Evolutionary conservation across 345 rosid species (phyloP), one percentile per base, ranked within the genome.

Genomic region (Leavenworthia alabamica): DNA sequence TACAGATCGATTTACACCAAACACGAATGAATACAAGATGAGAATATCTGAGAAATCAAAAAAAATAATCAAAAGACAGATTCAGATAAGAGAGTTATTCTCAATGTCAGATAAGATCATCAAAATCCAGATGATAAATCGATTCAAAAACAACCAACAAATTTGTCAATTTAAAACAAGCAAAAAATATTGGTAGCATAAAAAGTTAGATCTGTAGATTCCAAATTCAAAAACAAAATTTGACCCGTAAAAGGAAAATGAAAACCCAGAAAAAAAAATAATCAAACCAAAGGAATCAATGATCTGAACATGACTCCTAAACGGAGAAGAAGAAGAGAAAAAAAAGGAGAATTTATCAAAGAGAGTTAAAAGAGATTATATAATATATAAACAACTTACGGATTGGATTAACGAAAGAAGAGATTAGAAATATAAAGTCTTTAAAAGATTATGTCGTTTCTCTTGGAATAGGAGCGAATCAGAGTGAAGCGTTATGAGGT

Each of bases 391-490:
- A 59, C 61, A 60, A 78, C 90, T 86, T 81, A 84, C 86, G 62
- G 84, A 84, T 79, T 82, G 84, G 86, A 74, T 77, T 62, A 77
- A 72, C 77, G 63, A 75, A 75, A 58, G 63, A 32, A 9, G 10
- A 40, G 12, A 32, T 41, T 15, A 53, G 52, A 42, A 62, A 17
- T 49, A 56, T 66, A 56, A 77, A 70, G 6, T 35, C 14, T 10
- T 79, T 44, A 76, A n/a, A n/a, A 62, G 81, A 66, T 76, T 68
- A 16, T 29, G 71, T 60, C 32, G 78, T 80, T n/a, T n/a, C 75
- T 77, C 81, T 57, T 69, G 62, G 79, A 75, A 82, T 71, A 76
- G 81, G 78, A 83, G 77, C 81, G 78, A 83, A 88, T 72, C 83
- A 60, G 78, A 82, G 66, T 54, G 60, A 59, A 69, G 66, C 45